Evolutionary conservation across 1,284 basidiomycete species (phyloP).

Genomic region (Coniferiporia sulphurascens): DNA sequence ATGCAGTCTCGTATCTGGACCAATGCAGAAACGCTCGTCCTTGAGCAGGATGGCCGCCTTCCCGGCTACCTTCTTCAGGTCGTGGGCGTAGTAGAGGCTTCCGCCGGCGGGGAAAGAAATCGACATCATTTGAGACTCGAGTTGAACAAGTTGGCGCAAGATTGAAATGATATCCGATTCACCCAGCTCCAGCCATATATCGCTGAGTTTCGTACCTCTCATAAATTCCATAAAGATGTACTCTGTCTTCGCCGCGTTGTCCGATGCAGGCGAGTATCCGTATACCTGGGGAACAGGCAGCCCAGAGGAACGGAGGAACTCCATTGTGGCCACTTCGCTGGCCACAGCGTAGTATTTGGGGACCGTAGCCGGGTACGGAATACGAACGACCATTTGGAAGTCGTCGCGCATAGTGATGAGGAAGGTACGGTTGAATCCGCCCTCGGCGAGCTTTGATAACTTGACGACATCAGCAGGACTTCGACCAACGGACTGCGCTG

Average conservation of each 20-base stretch:
- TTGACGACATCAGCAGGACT: slow-evolving; percentile 32
- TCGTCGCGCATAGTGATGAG: slow-evolving; percentile 40
- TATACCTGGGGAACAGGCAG: slow-evolving; percentile 47
- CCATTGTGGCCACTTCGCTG: slow-evolving; percentile 50
- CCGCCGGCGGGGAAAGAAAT: slow-evolving; percentile 47
- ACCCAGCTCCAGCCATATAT: slow-evolving; percentile 39
- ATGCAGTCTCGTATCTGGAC: slow-evolving; percentile 34
- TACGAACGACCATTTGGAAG: slow-evolving; percentile 43
- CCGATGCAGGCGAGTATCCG: slow-evolving; percentile 41
- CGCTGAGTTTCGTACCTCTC: slow-evolving; percentile 35
- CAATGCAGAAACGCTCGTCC: slow-evolving; percentile 39
- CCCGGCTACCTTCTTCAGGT: slow-evolving; percentile 21
- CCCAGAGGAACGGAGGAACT: slow-evolving; percentile 40
- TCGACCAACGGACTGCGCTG: slow-evolving; percentile 24
- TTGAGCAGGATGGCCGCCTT: slow-evolving; percentile 27
- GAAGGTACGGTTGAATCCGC: slow-evolving; percentile 41
- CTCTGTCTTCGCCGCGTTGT: slow-evolving; percentile 46
- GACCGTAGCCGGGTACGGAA: slow-evolving; percentile 40
- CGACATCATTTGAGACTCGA: slow-evolving; percentile 47
- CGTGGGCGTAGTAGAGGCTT: slow-evolving; percentile 44
- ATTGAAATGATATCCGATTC: slow-evolving; percentile 40
- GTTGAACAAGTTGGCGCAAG: slow-evolving; percentile 39
- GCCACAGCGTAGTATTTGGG: slow-evolving; percentile 44
- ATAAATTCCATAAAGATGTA: slow-evolving; percentile 53
- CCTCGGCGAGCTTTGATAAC: slow-evolving; percentile 40